Base-by-base conservation (phyloP, 208 protist genomes). In the Kentomonas sorsogonicus region DNA sequence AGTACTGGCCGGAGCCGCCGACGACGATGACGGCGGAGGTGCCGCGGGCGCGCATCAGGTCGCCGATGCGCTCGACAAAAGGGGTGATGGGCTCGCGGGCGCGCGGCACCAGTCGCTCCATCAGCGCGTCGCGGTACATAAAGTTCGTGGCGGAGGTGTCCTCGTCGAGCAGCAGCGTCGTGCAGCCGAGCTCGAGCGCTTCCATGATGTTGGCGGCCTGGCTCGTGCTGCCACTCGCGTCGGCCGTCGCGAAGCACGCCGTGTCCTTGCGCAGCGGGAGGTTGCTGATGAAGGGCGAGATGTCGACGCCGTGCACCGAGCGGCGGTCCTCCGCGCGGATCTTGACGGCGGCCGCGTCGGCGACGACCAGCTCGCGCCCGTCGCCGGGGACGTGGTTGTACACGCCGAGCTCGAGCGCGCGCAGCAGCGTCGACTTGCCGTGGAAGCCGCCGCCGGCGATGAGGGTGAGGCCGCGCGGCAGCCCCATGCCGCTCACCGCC, bases 111-210 rank as follows among this genome's bases (percentile, higher is more conserved):
- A 98, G 81, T 73, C 63, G 53, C 65, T 84, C 63, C 94, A 98
- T 97, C 18, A 84, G 68, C 27, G 59, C 55, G 60, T 97, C 92
- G 7, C 94, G 87, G 39, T 96, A 92, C 92, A 98, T 96, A 55
- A 98, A 95, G 78, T 98, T 98, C 29, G 95, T 98, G 2, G 97
- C 95, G 40, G 72, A 93, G 5, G 94, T 98, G 72, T 98, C 97
- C 68, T 98, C 96, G 69, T 98, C 97, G 13, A 98, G 77, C 27
- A 98, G 70, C 46, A 98, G 62, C 39, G 82, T 51, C 15, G 59
- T 65, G 29, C 74, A 66, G 33, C 93, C 94, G n/a, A 92, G 60
- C 74, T 98, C 96, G 34, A 98, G 63, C 26, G 85, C 87, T 54
- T 98, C 96, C 63, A 96, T 78, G 36, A 96, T 94, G 67, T 95